Evolutionary conservation across 257 asterid genomes (phyloP).

Genomic region (Gardenia jasminoides): DNA sequence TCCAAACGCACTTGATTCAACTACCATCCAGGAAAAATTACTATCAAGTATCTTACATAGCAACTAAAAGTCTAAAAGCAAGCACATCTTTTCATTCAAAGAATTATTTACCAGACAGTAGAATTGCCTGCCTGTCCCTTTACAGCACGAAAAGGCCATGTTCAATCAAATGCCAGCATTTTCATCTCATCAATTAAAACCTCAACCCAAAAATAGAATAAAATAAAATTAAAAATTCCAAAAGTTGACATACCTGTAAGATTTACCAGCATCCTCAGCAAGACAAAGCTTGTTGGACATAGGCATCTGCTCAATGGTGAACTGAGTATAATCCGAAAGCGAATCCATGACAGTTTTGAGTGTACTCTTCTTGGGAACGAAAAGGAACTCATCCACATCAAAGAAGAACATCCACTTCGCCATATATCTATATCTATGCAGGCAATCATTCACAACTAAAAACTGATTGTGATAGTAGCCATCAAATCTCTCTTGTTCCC

Average conservation of each 20-base stretch:
- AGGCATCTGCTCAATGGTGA: constrained; percentile 81
- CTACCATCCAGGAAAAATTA: no score
- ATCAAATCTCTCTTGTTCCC: constrained; percentile 75
- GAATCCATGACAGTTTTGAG: constrained; percentile 50
- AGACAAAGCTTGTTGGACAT: constrained; percentile 72
- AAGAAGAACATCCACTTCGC: constrained; percentile 86
- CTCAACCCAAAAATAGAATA: background rate
- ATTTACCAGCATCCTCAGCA: constrained; percentile 49
- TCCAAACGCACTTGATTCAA: no score
- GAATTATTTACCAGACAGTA: background rate
- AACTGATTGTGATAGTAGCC: constrained; percentile 89
- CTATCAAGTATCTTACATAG: background rate
- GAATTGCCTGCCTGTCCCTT: background rate
- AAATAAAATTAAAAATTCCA: background rate
- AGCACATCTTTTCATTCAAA: background rate
- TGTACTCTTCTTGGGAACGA: constrained; percentile 60
- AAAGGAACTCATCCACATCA: constrained; percentile 77
- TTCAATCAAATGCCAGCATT: constrained; percentile 15
- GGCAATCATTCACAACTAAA: constrained; percentile 71
- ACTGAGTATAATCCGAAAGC: constrained; percentile 55
- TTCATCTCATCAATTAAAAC: background rate
- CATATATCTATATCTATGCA: constrained; percentile 54
- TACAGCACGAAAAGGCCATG: background rate
- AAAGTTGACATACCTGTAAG: constrained; percentile 43
- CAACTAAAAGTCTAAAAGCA: background rate